A percentile compares a stretch with the other conserved stretches of the same genome.
phyloP scores from a whole-genome alignment of 176 grass and related monocot species.

The Oryza officinalis region DNA sequence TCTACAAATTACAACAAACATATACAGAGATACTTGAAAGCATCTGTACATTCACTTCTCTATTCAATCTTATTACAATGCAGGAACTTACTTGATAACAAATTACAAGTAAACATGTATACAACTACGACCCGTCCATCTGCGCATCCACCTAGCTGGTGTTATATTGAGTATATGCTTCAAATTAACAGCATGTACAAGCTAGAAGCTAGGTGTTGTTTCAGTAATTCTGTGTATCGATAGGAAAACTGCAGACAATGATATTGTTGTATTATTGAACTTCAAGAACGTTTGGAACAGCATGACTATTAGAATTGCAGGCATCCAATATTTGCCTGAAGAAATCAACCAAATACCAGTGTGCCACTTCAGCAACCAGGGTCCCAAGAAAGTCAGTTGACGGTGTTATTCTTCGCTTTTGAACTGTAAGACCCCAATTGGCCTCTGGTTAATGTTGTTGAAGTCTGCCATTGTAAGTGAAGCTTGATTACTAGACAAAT shows the following conservation, averaged over 20 bases:
- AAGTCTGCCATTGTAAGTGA: slow-evolving; percentile 58
- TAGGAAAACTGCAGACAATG: slow-evolving; percentile 35
- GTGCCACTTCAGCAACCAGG: background rate
- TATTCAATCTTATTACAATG: slow-evolving; percentile 52
- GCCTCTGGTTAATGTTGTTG: slow-evolving; percentile 43
- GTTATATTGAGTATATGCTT: slow-evolving; percentile 26
- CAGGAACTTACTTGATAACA: slow-evolving; percentile 33
- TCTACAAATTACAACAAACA: slow-evolving; percentile 36
- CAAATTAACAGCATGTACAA: slow-evolving; percentile 34
- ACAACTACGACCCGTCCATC: slow-evolving; percentile 8
- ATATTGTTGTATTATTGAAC: slow-evolving; percentile 25
- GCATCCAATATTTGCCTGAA: slow-evolving; percentile 34
- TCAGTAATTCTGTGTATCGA: slow-evolving; percentile 41
- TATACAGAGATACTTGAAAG: slow-evolving; percentile 4
- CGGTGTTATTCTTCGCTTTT: slow-evolving; percentile 65
- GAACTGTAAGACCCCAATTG: slow-evolving; percentile 60
- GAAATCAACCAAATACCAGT: slow-evolving; percentile 34
- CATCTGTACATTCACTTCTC: slow-evolving; percentile 42
- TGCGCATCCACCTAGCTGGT: slow-evolving; percentile 29
- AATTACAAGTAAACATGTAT: slow-evolving; percentile 38
- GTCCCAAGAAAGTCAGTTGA: slow-evolving; percentile 13
- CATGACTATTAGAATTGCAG: slow-evolving; percentile 28
- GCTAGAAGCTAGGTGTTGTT: slow-evolving; percentile 26
- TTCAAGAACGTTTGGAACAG: slow-evolving; percentile 21
- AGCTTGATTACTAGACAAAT: slow-evolving; percentile 57